phyloP scores from a whole-genome alignment of 495 filamentous ascomycete species.

The Pseudomonodictys pantanalensis region DNA sequence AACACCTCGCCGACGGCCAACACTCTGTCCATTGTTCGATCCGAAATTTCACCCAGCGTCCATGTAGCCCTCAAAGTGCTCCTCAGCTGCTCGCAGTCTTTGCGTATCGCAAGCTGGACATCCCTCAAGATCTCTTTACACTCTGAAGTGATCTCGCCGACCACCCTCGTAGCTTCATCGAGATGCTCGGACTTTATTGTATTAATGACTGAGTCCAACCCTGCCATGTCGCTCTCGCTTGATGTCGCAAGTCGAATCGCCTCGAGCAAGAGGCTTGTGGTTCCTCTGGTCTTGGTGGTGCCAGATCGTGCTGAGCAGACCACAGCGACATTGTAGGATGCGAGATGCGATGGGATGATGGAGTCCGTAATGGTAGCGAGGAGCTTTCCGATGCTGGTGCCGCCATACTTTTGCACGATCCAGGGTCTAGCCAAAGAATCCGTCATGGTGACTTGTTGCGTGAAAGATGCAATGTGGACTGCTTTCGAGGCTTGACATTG shows the following conservation, averaged over 20 bases:
- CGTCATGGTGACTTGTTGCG: not conserved
- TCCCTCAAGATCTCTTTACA: conserved; percentile 26
- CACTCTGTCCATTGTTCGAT: conserved; percentile 41
- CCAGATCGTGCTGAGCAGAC: conserved; percentile 92
- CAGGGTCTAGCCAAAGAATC: conserved; percentile 34
- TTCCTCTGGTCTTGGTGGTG: conserved; percentile 84
- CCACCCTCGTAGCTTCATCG: conserved; percentile 10
- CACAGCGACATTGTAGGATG: conserved; percentile 54
- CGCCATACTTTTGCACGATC: conserved; percentile 49
- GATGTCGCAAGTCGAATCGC: conserved; percentile 61
- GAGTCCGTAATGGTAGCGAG: conserved; percentile 40
- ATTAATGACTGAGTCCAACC: conserved; percentile 39
- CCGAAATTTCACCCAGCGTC: conserved; percentile 44
- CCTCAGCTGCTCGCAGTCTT: conserved; percentile 42
- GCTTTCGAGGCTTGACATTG: too few relatives aligned
- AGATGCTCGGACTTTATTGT: conserved; percentile 41
- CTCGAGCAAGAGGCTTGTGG: conserved; percentile 79
- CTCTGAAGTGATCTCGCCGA: not conserved
- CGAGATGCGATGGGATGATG: conserved; percentile 42
- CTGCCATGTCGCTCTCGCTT: conserved; percentile 60
- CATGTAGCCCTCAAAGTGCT: conserved; percentile 37
- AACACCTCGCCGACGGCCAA: conserved; percentile 44
- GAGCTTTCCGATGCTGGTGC: conserved; percentile 45
- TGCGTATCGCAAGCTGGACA: conserved; percentile 31
- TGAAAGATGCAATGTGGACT: not conserved